Base-by-base conservation (phyloP, 108 stramenopile species). In the Fragilaria crotonensis region DNA sequence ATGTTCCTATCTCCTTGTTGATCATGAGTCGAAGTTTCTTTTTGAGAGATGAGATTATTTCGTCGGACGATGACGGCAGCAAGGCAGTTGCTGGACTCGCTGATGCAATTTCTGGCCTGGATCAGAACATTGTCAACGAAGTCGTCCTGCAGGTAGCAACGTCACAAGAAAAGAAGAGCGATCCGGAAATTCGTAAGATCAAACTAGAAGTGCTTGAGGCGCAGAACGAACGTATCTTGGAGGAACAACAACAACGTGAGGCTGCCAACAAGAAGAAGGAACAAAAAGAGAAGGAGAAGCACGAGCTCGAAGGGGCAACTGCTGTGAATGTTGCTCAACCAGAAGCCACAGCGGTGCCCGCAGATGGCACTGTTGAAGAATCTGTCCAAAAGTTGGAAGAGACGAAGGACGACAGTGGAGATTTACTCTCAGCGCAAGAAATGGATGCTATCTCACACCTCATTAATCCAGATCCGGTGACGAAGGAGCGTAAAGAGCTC, bases 21-120 rank as follows among this genome's bases (percentile, higher is more conserved):
- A 96, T 99, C 45, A 95, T 99, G 95, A 93, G 89, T 49, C 76
- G 96, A 45, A 95, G 94, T 0, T 97, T 97, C 68, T 95, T 93
- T 46, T 67, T 99, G 48, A 77, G 80, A 54, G 87, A 93, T 45
- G 89, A 90, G 58, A 67, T 71, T 48, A 47, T 57, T 2, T 49
- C 60, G 20, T 45, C 55, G 9, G 79, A 67, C 7, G 73, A 66
- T 4, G 60, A 56, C 7, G 75, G 50, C 20, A 64, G 57, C 30
- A 77, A 76, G 30, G 70, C 72, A 45, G 83, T 93, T 36, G 72
- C 83, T 45, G 88, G 89, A 50, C 63, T 98, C 32, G 87, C 80
- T 25, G 90, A 96, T 70, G 87, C 94, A 14, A 95, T 98, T 66
- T 85, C 90, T 33, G 88, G 90, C 20, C 76, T 98, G 62, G 97